phyloP scores from a whole-genome alignment of 129 eudicot species.

The Artemisia argyi region DNA sequence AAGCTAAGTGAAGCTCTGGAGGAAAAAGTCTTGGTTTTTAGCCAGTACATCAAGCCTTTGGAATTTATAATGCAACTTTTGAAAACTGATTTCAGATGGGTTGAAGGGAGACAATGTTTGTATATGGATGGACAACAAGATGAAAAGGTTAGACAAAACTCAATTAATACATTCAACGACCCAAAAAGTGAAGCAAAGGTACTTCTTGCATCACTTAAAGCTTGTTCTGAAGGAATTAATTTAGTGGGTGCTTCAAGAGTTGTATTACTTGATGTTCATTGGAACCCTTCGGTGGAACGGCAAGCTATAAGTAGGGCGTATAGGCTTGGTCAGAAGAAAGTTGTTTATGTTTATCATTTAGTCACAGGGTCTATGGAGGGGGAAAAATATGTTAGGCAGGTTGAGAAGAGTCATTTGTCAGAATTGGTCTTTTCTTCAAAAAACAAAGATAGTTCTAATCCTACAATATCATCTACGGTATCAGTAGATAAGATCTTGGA shows the following conservation, averaged over 20 bases:
- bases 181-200: constrained; percentile 48
- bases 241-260: constrained; percentile 81
- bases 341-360: constrained; percentile 62
- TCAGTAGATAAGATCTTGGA: constrained; percentile 53
- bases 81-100: constrained; percentile 39
- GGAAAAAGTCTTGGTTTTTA: constrained; percentile 66
- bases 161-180: constrained; percentile 46
- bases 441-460: constrained; percentile 18
- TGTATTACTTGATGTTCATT: constrained; percentile 70
- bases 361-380: constrained; percentile 55
- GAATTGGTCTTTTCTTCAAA: constrained; percentile 64
- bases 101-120: constrained; percentile 48
- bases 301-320: constrained; percentile 86
- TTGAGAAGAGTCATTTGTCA: constrained; percentile 55
- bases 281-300: constrained; percentile 83
- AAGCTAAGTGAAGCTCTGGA: constrained; percentile 36
- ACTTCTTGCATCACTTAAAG: constrained; percentile 62
- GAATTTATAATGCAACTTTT: constrained; percentile 38
- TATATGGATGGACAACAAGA: constrained; percentile 58
- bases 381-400: constrained; percentile 56
- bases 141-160: constrained; percentile 42
- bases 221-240: constrained; percentile 77
- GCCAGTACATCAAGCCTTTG: constrained; percentile 53
- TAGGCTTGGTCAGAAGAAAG: constrained; percentile 66
- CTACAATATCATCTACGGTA: constrained; percentile 18